Percentiles rank a stretch among this genome's conserved stretches.
phyloP scores from a whole-genome alignment of 305 asterid species.

The Fraxinus paxiana region DNA sequence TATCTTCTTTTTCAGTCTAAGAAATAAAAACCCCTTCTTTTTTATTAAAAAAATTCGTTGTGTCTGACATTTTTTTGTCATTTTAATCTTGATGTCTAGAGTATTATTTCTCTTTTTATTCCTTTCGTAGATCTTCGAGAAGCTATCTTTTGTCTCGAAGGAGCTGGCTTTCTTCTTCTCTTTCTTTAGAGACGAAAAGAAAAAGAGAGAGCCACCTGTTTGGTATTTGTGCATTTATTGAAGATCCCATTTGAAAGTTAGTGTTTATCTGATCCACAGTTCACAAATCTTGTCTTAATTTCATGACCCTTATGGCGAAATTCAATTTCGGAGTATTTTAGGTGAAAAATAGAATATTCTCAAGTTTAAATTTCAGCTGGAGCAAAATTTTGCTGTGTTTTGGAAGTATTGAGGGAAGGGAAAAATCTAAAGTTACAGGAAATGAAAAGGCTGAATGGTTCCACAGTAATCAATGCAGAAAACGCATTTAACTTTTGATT shows the following conservation, averaged over 20 bases:
- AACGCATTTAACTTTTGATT: neutral
- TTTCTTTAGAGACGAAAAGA: neutral
- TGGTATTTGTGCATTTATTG: neutral
- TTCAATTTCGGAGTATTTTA: neutral
- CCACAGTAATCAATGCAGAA: neutral
- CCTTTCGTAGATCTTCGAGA: conserved; percentile 16
- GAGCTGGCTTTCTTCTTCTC: neutral
- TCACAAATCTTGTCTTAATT: neutral
- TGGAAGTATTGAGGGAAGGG: neutral
- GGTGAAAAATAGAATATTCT: neutral
- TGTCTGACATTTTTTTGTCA: neutral
- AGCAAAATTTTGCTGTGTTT: neutral
- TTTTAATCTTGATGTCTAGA: conserved; percentile 3
- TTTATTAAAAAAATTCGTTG: neutral
- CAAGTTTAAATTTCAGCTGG: neutral
- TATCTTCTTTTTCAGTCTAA: neutral
- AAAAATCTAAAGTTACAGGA: neutral
- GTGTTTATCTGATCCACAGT: neutral
- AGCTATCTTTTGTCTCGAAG: neutral
- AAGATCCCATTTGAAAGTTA: neutral
- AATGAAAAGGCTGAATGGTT: neutral
- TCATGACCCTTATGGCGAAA: neutral
- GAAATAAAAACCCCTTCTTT: conserved; percentile 6
- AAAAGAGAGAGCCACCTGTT: neutral
- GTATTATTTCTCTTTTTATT: neutral